Conservation (phyloP, 1,284 basidiomycete species). For the Coniferiporia weirii region DNA sequence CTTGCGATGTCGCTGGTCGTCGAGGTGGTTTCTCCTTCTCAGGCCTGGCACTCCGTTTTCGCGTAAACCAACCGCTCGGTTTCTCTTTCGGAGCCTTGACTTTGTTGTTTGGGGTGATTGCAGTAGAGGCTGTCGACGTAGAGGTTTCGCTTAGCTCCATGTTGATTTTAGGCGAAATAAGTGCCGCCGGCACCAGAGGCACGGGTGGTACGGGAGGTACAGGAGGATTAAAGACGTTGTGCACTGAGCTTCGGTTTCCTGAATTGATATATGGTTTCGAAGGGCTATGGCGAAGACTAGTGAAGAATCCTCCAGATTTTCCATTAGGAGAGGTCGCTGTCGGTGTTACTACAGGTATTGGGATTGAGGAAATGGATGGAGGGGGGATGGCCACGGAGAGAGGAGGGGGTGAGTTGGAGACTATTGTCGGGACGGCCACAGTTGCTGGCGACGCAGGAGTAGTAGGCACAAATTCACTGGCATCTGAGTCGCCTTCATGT, state of each 20-base stretch:
- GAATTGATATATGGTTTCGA: slow-evolving; percentile 22
- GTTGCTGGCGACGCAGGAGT: slow-evolving; percentile 30
- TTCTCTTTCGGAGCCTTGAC: slow-evolving; percentile 40
- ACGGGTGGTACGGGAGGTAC: slow-evolving; percentile 24
- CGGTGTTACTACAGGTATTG: slow-evolving; percentile 1
- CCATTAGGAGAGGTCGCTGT: slow-evolving; percentile 11
- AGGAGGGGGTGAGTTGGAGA: slow-evolving; percentile 24
- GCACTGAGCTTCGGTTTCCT: slow-evolving; percentile 18
- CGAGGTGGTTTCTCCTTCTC: slow-evolving; percentile 12
- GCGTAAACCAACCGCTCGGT: slow-evolving; percentile 52
- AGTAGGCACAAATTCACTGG: slow-evolving; percentile 23
- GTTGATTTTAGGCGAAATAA: slow-evolving; percentile 11
- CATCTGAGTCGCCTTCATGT: slow-evolving; percentile 28
- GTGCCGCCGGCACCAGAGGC: slow-evolving; percentile 11
- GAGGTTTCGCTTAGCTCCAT: slow-evolving; percentile 15
- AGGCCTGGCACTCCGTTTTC: slow-evolving; percentile 37
- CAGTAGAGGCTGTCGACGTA: slow-evolving; percentile 10
- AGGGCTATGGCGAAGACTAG: slow-evolving; percentile 27
- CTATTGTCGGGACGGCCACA: slow-evolving; percentile 18
- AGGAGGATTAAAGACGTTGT: slow-evolving; percentile 19
- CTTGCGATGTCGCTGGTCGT: slow-evolving; percentile 8
- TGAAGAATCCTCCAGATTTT: slow-evolving; percentile 23
- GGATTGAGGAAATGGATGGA: slow-evolving; percentile 7
- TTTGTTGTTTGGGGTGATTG: slow-evolving; percentile 27
- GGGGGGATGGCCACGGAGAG: slow-evolving; percentile 22